A percentile compares a stretch with the other conserved stretches of the same genome.
Evolutionary conservation across 176 grass and related monocot species (phyloP).

Genomic region (Triticum aestivum): IWGSC_CS_RefSeq_v2.1 NC_057805.1:391398845-391399344

Average conservation of each 20-base stretch:
- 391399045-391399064: neutral
- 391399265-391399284: neutral
- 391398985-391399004: constrained; percentile 13
- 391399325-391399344: neutral
- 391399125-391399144: neutral
- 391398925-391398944: neutral
- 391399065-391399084: neutral
- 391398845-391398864: neutral
- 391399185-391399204: constrained; percentile 4
- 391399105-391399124: neutral
- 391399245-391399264: constrained; percentile 8
- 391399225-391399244: neutral
- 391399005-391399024: neutral
- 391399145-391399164: neutral
- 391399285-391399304: neutral
- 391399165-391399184: neutral
- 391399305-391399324: neutral
- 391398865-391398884: neutral
- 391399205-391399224: neutral
- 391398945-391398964: constrained; percentile 38
- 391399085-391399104: neutral
- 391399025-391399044: neutral
- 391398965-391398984: constrained; percentile 22
- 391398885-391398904: neutral
- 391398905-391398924: neutral